These are phyloP conservation scores for Leccinum boreale DNA, from an alignment of 768 basidiomycete genomes.

Conservation along the genomic window DNA sequence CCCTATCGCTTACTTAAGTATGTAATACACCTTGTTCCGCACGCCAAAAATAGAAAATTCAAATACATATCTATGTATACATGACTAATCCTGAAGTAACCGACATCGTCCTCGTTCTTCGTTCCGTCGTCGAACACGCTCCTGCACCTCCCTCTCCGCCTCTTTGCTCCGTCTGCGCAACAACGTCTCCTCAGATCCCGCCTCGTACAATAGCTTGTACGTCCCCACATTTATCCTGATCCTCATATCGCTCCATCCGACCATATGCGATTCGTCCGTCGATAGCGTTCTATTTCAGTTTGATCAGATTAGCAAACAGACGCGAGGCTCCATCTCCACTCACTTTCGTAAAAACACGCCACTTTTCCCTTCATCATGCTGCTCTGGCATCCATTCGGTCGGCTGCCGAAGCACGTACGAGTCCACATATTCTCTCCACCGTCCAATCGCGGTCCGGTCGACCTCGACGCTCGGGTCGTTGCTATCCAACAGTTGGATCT, in stretches of 20 bases:
- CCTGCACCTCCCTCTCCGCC: slow-evolving; percentile 33
- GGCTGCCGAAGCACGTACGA: slow-evolving; percentile 68
- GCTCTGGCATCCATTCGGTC: slow-evolving; percentile 65
- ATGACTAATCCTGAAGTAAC: slow-evolving; percentile 23
- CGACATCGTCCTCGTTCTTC: slow-evolving; percentile 56
- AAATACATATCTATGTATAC: not conserved
- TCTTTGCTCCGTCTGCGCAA: slow-evolving; percentile 37
- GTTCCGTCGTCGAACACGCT: slow-evolving; percentile 43
- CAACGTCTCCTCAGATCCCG: slow-evolving; percentile 56
- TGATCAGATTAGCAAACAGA: slow-evolving; percentile 22
- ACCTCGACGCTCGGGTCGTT: slow-evolving; percentile 65
- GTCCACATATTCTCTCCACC: slow-evolving; percentile 75
- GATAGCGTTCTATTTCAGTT: slow-evolving; percentile 51
- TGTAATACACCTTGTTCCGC: slow-evolving; percentile 16
- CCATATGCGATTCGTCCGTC: slow-evolving; percentile 27
- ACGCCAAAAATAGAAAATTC: slow-evolving; percentile 16
- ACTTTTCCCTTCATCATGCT: slow-evolving; percentile 33
- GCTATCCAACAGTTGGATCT: slow-evolving; percentile 55
- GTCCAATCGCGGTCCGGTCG: slow-evolving; percentile 44
- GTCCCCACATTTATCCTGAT: slow-evolving; percentile 56
- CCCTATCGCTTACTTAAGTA: slow-evolving; percentile 16
- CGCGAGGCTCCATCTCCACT: slow-evolving; percentile 22
- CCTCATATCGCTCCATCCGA: slow-evolving; percentile 22
- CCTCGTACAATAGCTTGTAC: slow-evolving; percentile 71
- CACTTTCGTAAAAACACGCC: slow-evolving; percentile 60